A percentile compares a stretch with the other conserved stretches of the same genome.
Conservation (phyloP, 805 yeast species). For the Suhomyces sp. region DNA sequence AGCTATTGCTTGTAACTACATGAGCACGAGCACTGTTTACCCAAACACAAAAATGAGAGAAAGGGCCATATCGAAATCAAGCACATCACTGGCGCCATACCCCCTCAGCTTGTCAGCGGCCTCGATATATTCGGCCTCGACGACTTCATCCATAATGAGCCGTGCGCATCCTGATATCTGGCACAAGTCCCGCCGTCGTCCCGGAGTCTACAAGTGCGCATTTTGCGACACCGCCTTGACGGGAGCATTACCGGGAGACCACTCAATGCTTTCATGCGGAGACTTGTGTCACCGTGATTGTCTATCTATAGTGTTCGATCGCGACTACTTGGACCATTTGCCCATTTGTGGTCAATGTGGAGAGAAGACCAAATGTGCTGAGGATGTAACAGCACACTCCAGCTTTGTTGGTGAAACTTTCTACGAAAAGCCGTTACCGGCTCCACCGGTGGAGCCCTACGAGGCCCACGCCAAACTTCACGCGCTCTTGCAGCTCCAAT, state of each 20-base stretch:
- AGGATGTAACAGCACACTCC: conserved; percentile 4
- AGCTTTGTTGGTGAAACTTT: neutral
- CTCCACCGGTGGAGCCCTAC: conserved; percentile 2
- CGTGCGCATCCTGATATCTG: neutral
- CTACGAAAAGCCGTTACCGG: conserved; percentile 6
- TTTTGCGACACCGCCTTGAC: conserved; percentile 17
- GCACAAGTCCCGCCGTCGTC: conserved; percentile 1
- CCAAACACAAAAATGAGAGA: neutral
- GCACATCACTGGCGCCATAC: neutral
- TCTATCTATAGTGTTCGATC: conserved; percentile 13
- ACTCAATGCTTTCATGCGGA: conserved; percentile 17
- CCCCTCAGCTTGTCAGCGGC: conserved; percentile 1
- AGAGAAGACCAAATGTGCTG: conserved; percentile 11
- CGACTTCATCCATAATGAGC: conserved; percentile 5
- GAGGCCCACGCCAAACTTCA: neutral
- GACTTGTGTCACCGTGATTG: conserved; percentile 29
- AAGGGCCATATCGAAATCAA: neutral
- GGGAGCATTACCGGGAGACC: conserved; percentile 15
- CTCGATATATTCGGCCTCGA: conserved; percentile 5
- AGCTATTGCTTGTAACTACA: neutral
- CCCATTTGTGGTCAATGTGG: conserved; percentile 16
- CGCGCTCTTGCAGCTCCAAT: neutral
- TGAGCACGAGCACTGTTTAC: neutral
- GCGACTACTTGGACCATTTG: conserved; percentile 7
- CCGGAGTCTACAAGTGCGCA: conserved; percentile 12